These are phyloP conservation scores for Peronospora farinosa DNA, from an alignment of 352 stramenopile species.

Conservation along the genomic window DNA sequence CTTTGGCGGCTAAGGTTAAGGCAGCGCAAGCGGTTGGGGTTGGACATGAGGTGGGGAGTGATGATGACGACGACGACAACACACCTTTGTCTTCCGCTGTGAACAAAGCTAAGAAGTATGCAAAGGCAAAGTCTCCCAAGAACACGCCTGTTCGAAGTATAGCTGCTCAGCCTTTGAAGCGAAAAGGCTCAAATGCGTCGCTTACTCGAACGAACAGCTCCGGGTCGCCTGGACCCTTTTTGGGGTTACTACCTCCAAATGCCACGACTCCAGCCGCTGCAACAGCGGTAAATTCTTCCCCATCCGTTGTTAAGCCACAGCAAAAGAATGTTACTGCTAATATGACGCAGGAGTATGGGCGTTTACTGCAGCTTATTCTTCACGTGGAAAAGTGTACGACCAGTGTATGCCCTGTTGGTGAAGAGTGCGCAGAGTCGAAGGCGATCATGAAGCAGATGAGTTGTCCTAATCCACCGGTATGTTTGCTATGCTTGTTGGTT, in stretches of 20 bases:
- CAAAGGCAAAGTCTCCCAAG: too few species aligned
- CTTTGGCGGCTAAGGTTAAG: slow-evolving; percentile 30
- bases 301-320: slow-evolving; percentile 23
- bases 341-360: slow-evolving; percentile 75
- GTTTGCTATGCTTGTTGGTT: neutral
- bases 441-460: slow-evolving; percentile 68
- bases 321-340: slow-evolving; percentile 52
- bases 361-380: slow-evolving; percentile 79
- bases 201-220: too few species aligned
- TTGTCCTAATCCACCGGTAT: slow-evolving; percentile 53
- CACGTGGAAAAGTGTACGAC: slow-evolving; percentile 79
- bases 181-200: too few species aligned
- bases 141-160: too few species aligned
- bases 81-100: too few species aligned
- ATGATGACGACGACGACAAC: too few species aligned
- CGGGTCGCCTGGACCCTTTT: slow-evolving; percentile 27
- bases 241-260: slow-evolving; percentile 12
- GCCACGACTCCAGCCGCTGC: slow-evolving; percentile 6
- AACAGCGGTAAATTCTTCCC: neutral
- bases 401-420: slow-evolving; percentile 48
- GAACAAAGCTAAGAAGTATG: too few species aligned
- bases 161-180: too few species aligned
- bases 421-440: slow-evolving; percentile 76
- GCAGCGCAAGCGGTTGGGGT: slow-evolving; percentile 21
- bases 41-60: slow-evolving; percentile 30